Base-by-base conservation (phyloP, 192 early-diverging fungal species). In the Diversispora eburnea region DNA sequence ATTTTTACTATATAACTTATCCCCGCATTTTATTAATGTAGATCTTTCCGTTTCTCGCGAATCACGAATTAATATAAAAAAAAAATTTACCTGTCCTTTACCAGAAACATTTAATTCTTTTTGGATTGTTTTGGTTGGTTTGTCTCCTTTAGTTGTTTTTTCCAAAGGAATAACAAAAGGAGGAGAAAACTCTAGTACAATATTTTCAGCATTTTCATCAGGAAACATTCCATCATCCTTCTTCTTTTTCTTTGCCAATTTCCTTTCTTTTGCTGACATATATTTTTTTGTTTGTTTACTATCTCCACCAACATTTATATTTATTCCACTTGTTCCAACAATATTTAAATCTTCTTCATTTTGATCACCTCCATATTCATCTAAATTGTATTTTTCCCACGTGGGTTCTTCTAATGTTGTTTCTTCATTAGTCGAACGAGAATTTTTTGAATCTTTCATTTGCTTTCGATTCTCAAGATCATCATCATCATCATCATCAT, bases 221-320 rank as follows among this genome's bases (percentile, higher is more conserved):
- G 67, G n/a, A 76, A 73, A 46, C 25, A 33, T 33, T 33, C 25
- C 25, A 77, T 70, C 8, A 63, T 22, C 39, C 75, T 79, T 39
- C 83, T 80, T 72, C 49, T 72, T 56, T 76, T 93, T 96, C 75
- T 91, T 91, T 81, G 91, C 75, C 43, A 91, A 81, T 25, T 93
- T 88, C 6, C 94, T 88, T 84, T 96, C 90, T 81, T 93, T 97
- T 13, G 93, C 94, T 5, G 92, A 87, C 4, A 93, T 78, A 48
- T 85, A 83, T 42, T 71, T 79, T 54, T 78, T 77, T 67, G 74
- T 76, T 13, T 54, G 9, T 54, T 17, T 54, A 17, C 12, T 17
- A 9, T 39, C 45, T 17, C n/a, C 15, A 60, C 13, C 4, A 33
- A 56, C 69, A 47, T 6, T 6, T 67, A 66, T 49, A 10, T 13